Conservation (phyloP, 345 rosid genomes). For the Eucalyptus globulus region DNA sequence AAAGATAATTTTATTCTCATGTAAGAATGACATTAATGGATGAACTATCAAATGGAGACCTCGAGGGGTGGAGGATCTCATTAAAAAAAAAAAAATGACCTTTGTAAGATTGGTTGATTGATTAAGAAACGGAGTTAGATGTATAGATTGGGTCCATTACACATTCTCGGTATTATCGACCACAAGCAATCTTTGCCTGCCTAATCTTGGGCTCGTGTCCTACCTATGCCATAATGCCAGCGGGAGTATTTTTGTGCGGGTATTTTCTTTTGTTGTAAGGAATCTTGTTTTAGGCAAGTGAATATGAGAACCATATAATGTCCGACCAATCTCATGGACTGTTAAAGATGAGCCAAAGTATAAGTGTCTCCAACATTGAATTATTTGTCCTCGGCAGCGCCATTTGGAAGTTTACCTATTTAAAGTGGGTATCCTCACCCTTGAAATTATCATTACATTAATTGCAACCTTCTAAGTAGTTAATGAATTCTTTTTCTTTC, state of each 20-base stretch:
- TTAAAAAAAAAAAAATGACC: background rate
- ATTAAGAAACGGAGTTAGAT: background rate
- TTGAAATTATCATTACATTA: background rate
- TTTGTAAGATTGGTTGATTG: background rate
- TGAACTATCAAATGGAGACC: background rate
- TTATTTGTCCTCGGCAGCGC: background rate
- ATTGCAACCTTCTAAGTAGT: background rate
- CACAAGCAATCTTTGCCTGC: background rate
- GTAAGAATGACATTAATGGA: background rate
- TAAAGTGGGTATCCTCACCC: background rate
- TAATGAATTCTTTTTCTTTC: background rate
- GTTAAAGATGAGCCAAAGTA: background rate
- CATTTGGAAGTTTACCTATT: background rate
- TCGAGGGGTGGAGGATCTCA: background rate
- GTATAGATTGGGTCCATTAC: background rate
- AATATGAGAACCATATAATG: background rate
- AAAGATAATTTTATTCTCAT: background rate
- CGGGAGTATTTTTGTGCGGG: background rate
- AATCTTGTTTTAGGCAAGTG: background rate
- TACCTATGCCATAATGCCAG: background rate
- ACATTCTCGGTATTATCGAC: background rate
- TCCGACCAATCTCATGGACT: fast-evolving
- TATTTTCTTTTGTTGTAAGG: background rate
- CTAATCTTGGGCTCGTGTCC: background rate
- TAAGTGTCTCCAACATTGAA: background rate